Evolutionary conservation across 345 rosid genomes (phyloP), one percentile per base, ranked within the genome.

Genomic region (Dipteronia dyeriana): DNA sequence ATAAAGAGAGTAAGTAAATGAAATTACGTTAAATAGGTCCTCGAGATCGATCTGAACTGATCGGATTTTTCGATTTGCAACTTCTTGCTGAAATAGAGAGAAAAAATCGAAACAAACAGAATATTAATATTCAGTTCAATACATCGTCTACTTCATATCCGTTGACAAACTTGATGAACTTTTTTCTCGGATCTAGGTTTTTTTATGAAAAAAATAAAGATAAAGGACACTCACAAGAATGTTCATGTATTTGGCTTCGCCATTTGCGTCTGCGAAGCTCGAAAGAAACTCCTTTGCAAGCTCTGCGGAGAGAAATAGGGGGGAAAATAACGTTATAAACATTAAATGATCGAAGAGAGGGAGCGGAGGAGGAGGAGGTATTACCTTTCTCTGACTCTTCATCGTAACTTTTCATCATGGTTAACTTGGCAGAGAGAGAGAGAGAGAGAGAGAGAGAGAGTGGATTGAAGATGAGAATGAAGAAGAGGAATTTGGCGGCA

Each of bases 231-330:
- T 89, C 77, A 96, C 99, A 57, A 96, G 93, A 71, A 94, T 85
- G 79, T 89, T 88, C 83, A 84, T 79, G 86, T 96, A 96, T 84
- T 94, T 96, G 73, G 95, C 82, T 73, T 88, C 86, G 56, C 89
- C 98, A 84, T 80, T 84, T 9, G 91, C 89, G 39, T 91, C 92
- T 43, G 86, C 76, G 87, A 92, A 94, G 83, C 85, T 89, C 11
- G 87, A 80, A 20, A 96, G 89, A 79, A 96, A 96, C 25, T 92
- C 97, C 88, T 86, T 96, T 12, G 99, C 94, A 9, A 89, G 61
- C 23, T 20, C 98, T 95, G 84, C 10, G 11, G 29, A 10, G 78
- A 4, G 7, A 51, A 60, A 2, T 51, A 41, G 45, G 68, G 20
- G 31, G 41, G 22, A 13, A 9, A 3, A 19, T 12, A 7, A 70